These are phyloP conservation scores for Zasmidium angulare DNA, from an alignment of 2,329 filamentous ascomycete genomes.

Conservation along the genomic window DNA sequence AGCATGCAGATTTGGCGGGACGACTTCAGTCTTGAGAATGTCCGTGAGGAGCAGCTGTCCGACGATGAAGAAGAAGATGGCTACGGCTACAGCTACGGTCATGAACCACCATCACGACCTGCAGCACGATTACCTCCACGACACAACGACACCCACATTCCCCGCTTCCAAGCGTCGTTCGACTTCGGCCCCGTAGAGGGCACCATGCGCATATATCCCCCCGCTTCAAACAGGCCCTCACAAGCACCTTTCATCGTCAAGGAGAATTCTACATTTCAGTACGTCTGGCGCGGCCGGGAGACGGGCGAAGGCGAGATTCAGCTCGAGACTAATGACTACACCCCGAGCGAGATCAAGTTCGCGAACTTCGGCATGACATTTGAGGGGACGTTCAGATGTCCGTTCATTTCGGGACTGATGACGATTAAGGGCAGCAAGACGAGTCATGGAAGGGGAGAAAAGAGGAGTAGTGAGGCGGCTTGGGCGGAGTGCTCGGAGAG, in stretches of 20 bases:
- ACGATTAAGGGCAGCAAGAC: conserved; percentile 9
- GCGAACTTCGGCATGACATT: conserved; percentile 6
- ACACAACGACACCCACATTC: background rate
- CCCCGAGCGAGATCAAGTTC: background rate
- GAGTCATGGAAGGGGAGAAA: conserved; percentile 3
- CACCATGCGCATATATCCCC: conserved; percentile 14
- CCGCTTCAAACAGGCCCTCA: background rate
- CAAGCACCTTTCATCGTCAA: conserved; percentile 1
- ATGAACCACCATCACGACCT: background rate
- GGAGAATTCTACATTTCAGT: conserved; percentile 3
- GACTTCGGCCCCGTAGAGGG: conserved; percentile 12
- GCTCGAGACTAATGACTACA: background rate
- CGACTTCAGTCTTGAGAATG: conserved; percentile 6
- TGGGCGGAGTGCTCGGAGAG: conserved; percentile 10
- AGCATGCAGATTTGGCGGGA: conserved; percentile 12
- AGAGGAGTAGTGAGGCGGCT: conserved; percentile 1
- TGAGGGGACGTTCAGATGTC: conserved; percentile 8
- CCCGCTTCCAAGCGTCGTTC: conserved; percentile 13
- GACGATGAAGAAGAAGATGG: conserved; percentile 2
- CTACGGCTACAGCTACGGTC: background rate
- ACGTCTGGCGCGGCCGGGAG: conserved; percentile 15
- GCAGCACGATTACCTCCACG: no score
- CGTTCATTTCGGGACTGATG: background rate
- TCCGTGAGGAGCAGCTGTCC: background rate
- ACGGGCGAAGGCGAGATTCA: conserved; percentile 12